Percentiles rank a stretch among this genome's conserved stretches.
These are phyloP conservation scores for Epichloe sp. DNA, from an alignment of 2,329 filamentous ascomycete genomes.

Conservation along the genomic window DNA sequence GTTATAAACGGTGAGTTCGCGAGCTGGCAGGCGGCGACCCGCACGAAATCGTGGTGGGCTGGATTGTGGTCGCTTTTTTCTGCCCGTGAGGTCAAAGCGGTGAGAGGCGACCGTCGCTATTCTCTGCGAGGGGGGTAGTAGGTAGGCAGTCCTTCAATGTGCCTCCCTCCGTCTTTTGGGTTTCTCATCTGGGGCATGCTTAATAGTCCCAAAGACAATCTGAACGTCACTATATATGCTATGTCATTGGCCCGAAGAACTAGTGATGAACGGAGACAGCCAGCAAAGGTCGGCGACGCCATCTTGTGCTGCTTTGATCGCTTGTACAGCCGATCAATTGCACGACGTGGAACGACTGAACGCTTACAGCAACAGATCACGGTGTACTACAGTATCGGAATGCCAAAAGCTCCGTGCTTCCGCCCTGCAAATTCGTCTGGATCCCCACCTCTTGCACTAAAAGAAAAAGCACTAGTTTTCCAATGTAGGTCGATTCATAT, in stretches of 20 bases:
- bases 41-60: slow-evolving; percentile 16
- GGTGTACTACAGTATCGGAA: slow-evolving; percentile 27
- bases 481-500: slow-evolving; percentile 12
- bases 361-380: slow-evolving; percentile 22
- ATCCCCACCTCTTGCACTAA: slow-evolving; percentile 20
- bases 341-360: slow-evolving; percentile 19
- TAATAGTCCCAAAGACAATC: slow-evolving; percentile 26
- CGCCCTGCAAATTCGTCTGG: slow-evolving; percentile 22
- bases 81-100: slow-evolving; percentile 19
- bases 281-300: slow-evolving; percentile 18
- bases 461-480: not conserved
- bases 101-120: slow-evolving; percentile 6
- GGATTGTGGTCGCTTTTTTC: slow-evolving; percentile 19
- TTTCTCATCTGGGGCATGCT: slow-evolving; percentile 9
- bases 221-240: slow-evolving; percentile 28
- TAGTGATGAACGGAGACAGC: slow-evolving; percentile 15
- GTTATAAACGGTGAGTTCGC: slow-evolving; percentile 13
- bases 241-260: slow-evolving; percentile 16
- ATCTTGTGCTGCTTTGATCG: slow-evolving; percentile 6
- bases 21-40: slow-evolving; percentile 17
- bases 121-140: not conserved
- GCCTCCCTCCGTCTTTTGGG: too few species aligned
- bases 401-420: slow-evolving; percentile 19
- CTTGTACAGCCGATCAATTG: slow-evolving; percentile 16
- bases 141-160: not conserved